Evolutionary conservation across 176 grass and related monocot species (phyloP).

Genomic region (Canna indica): DNA sequence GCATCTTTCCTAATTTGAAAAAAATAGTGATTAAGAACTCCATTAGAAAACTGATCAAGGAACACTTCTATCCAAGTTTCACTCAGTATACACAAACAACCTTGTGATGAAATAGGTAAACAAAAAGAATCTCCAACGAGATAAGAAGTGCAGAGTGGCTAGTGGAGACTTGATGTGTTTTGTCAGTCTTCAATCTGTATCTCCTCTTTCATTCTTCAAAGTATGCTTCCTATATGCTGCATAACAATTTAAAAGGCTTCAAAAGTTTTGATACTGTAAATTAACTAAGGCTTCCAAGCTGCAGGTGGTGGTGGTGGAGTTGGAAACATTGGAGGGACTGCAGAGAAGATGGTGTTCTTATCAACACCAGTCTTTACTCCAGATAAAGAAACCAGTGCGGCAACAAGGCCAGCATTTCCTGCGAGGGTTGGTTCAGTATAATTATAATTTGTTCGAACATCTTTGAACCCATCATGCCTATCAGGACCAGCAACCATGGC

Average conservation of each 20-base stretch:
- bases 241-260: neutral
- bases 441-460: neutral
- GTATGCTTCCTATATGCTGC: neutral
- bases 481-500: constrained; percentile 7
- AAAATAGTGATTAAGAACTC: too few species aligned
- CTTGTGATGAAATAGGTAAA: too few species aligned
- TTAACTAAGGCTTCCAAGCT: neutral
- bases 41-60: too few species aligned
- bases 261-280: neutral
- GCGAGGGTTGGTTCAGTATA: constrained; percentile 2
- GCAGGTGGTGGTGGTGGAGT: neutral
- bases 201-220: too few species aligned
- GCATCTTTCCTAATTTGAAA: too few species aligned
- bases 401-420: constrained; percentile 3
- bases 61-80: too few species aligned
- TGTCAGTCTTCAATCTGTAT: neutral
- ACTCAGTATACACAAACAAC: too few species aligned
- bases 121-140: too few species aligned
- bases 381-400: neutral
- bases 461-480: neutral
- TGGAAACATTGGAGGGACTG: constrained; percentile 1
- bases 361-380: neutral
- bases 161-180: neutral
- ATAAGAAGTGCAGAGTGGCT: too few species aligned
- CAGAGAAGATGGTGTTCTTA: constrained; percentile 11